A percentile compares a stretch with the other conserved stretches of the same genome.
Evolutionary conservation across 805 yeast genomes (phyloP).

Genomic region (Saccharomycopsis synnaedendra): DNA sequence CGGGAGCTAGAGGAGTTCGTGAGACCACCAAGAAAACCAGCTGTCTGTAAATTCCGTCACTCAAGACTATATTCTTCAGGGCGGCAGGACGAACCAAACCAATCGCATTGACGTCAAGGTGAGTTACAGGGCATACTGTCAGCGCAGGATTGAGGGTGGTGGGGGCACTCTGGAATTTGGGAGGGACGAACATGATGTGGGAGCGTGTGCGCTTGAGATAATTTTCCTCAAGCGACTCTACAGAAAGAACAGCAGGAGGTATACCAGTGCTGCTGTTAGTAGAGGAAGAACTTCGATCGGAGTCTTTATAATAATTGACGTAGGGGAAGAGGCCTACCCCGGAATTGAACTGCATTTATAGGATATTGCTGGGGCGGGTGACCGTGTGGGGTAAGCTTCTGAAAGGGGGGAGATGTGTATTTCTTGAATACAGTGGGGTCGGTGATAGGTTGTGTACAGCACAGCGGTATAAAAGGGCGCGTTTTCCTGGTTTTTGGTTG

Average conservation of each 20-base stretch:
- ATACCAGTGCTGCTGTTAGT: not conserved
- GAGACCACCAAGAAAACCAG: constrained; percentile 11
- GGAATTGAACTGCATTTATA: too few species aligned
- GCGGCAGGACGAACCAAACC: constrained; percentile 8
- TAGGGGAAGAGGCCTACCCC: constrained; percentile 8
- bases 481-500: too few species aligned
- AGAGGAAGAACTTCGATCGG: not conserved
- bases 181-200: constrained; percentile 14
- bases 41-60: constrained; percentile 15
- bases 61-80: constrained; percentile 6
- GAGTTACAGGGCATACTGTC: constrained; percentile 16
- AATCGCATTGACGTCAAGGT: constrained; percentile 14
- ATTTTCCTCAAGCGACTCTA: not conserved
- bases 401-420: too few species aligned
- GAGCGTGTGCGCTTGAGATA: not conserved
- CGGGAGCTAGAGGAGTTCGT: constrained; percentile 12
- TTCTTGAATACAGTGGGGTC: too few species aligned
- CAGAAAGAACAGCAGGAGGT: not conserved
- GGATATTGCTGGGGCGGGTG: too few species aligned
- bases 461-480: too few species aligned
- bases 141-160: constrained; percentile 11
- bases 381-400: too few species aligned
- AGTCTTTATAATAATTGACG: constrained; percentile 3
- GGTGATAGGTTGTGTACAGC: too few species aligned
- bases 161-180: constrained; percentile 2